Percentiles rank a stretch among this genome's conserved stretches.
Evolutionary conservation across 202 grass and related monocot species (phyloP).

Genomic region (Schoenoplectus tabernaemontani): DNA sequence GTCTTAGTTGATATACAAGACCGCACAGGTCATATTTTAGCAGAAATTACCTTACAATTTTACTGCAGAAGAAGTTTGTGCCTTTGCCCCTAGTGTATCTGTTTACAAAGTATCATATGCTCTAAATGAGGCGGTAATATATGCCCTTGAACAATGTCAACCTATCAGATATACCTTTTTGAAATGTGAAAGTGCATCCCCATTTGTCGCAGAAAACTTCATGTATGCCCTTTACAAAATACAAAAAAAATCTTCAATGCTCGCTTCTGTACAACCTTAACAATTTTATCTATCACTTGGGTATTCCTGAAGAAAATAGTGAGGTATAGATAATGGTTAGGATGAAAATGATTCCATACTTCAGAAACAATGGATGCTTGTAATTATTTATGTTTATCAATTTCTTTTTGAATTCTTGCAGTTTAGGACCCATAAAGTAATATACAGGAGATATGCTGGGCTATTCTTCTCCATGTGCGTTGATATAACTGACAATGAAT

Average conservation of each 20-base stretch:
- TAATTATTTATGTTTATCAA: constrained; percentile 1
- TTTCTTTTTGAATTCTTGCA: constrained; percentile 36
- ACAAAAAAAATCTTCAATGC: neutral
- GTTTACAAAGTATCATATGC: neutral
- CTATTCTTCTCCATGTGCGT: constrained; percentile 94
- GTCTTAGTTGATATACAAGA: neutral
- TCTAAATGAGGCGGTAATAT: neutral
- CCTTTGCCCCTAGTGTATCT: neutral
- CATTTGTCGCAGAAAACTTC: neutral
- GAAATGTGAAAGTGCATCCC: neutral
- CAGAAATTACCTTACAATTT: neutral
- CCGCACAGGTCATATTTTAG: neutral
- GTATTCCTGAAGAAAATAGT: neutral
- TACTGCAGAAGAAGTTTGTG: neutral
- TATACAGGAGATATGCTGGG: constrained; percentile 98
- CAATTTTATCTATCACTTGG: neutral
- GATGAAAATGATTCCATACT: neutral
- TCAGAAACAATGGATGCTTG: neutral
- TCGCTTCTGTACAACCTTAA: neutral
- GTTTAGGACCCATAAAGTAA: constrained; percentile 88
- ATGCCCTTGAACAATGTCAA: neutral
- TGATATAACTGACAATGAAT: constrained; percentile 96
- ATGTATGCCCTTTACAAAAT: neutral
- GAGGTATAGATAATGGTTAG: neutral
- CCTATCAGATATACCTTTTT: neutral